Evolutionary conservation across 1,284 basidiomycete species (phyloP), one percentile per base, ranked within the genome.

Genomic region (Puccinia horiana): DNA sequence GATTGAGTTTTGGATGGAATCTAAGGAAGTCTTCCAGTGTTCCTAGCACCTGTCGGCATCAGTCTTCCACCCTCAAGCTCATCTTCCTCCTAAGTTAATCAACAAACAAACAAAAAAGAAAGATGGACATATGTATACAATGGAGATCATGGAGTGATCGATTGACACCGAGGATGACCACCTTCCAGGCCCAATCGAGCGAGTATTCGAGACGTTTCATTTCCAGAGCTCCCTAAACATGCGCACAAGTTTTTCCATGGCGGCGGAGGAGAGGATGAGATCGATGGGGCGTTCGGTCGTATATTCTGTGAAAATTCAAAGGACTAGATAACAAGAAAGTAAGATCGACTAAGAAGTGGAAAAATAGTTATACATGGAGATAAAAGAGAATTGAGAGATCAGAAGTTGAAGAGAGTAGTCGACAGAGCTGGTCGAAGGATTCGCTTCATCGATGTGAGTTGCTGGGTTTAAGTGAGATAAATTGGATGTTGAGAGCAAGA

Each of bases 251-350:
- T 92, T 92, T 83, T 93, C 89, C 92, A 98, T 95, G 0, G 93
- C 92, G 44, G 91, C 91, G 1, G 92, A 91, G 86, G 98, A 95
- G 70, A 99, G 90, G 26, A 99, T 92, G 0, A 96, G 98, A 86
- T 98, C 96, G 80, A 99, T 91, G 0, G 97, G 97, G 20, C 95
- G 92, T 85, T 98, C 96, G 54, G 98, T 94, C 87, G 96, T 96
- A 90, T 99, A 99, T n/a, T n/a, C n/a, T n/a, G n/a, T n/a, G n/a
- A n/a, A n/a, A n/a, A n/a, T n/a, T n/a, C n/a, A n/a, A n/a, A n/a
- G n/a, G n/a, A n/a, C n/a, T n/a, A n/a, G n/a, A n/a, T n/a, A n/a
- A n/a, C n/a, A n/a, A n/a, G n/a, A n/a, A n/a, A n/a, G n/a, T n/a
- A n/a, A n/a, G n/a, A n/a, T n/a, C n/a, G n/a, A n/a, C n/a, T n/a